Conservation (phyloP, 352 stramenopile species). For the Plasmopara muralis region DNA sequence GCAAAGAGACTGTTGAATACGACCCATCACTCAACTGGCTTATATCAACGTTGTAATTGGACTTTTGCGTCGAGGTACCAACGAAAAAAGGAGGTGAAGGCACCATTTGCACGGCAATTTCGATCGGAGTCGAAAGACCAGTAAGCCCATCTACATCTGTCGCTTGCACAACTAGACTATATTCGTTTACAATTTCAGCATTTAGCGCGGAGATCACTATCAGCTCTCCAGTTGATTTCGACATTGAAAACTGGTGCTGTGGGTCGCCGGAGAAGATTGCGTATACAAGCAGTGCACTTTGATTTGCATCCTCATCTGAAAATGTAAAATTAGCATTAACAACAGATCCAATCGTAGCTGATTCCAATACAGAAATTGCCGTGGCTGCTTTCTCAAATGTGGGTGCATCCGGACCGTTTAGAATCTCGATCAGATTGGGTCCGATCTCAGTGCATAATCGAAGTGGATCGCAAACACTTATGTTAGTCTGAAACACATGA, state of each 20-base stretch:
- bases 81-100: constrained; percentile 45
- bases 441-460: constrained; percentile 33
- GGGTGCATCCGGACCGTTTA: constrained; percentile 38
- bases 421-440: constrained; percentile 30
- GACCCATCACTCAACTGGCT: constrained; percentile 39
- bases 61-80: constrained; percentile 21
- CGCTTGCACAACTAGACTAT: constrained; percentile 36
- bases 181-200: constrained; percentile 26
- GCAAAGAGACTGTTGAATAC: constrained; percentile 32
- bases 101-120: constrained; percentile 32
- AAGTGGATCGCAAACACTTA: constrained; percentile 38
- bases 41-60: constrained; percentile 35
- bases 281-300: constrained; percentile 36
- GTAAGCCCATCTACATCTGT: constrained; percentile 33
- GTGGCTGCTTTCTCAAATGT: constrained; percentile 17
- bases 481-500: constrained; percentile 21
- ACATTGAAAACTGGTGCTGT: constrained; percentile 37
- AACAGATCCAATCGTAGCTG: constrained; percentile 1
- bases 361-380: constrained; percentile 17
- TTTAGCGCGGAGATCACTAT: constrained; percentile 28
- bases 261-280: constrained; percentile 42
- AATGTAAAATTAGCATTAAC: constrained; percentile 29
- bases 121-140: constrained; percentile 32
- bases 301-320: constrained; percentile 40
- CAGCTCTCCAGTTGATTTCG: constrained; percentile 25